Base-by-base conservation (phyloP, 2,329 filamentous ascomycete species). In the Venturiaceae sp. region DNA sequence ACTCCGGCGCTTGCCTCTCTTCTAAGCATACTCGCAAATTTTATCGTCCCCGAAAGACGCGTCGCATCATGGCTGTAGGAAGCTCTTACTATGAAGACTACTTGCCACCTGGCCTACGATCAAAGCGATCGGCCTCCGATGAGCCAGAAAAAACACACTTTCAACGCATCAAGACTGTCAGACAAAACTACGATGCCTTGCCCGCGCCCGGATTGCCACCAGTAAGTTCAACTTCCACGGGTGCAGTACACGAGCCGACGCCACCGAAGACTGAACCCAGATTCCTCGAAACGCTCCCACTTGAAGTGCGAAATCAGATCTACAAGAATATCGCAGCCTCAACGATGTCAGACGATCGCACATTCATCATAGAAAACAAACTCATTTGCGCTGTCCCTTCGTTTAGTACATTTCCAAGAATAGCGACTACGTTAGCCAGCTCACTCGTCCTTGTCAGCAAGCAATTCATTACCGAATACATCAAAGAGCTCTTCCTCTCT, bases 401-500 rank as follows among this genome's bases (percentile, higher is more conserved):
- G n/a, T 26, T 50, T 16, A 50, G 44, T 16, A 23, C 44, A 5
- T 26, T 50, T 16, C 5, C 30, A n/a, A 26, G 21, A 5, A 30
- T 50, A 2, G 44, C 44, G 26, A 50, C 23, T 7, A 28, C 7
- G 16, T 11, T 50, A 16, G 30, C 44, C 3, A 28, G 28, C 16
- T 26, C 44, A 16, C 44, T 50, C 7, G 19, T 50, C 26, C 44
- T 50, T 14, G 21, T 50, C 44, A 50, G 19, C 44, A 50, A 50
- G 26, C 44, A 50, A 16, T 50, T 50, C 26, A 23, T 50, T 26
- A 23, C 30, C 30, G 44, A 50, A 26, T 50, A 50, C 19, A 26
- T 50, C 44, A 26, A 50, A 50, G 44, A 50, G 44, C 44, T 50
- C 44, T 30, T 50, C 21, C 23, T 50, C 44, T 50, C 44, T 50